Percentiles rank a stretch among this genome's conserved stretches.
These are phyloP conservation scores for Cutaneotrichosporon sp. DNA, from an alignment of 1,284 basidiomycete species.

Conservation along the genomic window DNA sequence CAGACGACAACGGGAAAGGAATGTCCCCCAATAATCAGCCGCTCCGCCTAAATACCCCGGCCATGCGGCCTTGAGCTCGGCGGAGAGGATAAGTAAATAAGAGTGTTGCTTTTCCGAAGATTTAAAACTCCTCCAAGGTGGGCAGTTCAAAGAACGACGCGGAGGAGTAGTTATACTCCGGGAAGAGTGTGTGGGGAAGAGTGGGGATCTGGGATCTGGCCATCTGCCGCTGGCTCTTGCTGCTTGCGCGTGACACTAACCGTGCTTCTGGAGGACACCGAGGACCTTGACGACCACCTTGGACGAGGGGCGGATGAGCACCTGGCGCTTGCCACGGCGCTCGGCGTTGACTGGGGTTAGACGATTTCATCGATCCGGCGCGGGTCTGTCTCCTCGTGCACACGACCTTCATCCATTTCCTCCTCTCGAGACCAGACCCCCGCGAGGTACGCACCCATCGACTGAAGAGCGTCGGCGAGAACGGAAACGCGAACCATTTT, in stretches of 20 bases:
- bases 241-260: constrained; percentile 58
- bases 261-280: constrained; percentile 95
- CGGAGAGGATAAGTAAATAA: constrained; percentile 36
- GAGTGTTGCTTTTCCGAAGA: constrained; percentile 48
- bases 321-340: constrained; percentile 96
- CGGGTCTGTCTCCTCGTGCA: background rate
- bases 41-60: constrained; percentile 36
- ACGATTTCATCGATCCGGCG: background rate
- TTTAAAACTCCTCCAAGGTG: constrained; percentile 55
- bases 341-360: constrained; percentile 76
- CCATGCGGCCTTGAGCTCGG: constrained; percentile 49
- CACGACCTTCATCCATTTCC: constrained; percentile 2
- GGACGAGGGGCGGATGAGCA: constrained; percentile 89
- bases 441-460: constrained; percentile 56
- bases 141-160: constrained; percentile 30
- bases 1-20: background rate
- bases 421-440: background rate
- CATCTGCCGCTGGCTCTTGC: too few species aligned
- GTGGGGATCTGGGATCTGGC: constrained; percentile 28
- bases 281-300: constrained; percentile 97
- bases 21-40: constrained; percentile 49
- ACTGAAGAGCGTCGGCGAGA: constrained; percentile 69
- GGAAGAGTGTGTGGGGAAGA: constrained; percentile 36
- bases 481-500: constrained; percentile 55
- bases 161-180: constrained; percentile 55